Conservation (phyloP, 129 eudicot genomes). For the Tanacetum coccineum region DNA sequence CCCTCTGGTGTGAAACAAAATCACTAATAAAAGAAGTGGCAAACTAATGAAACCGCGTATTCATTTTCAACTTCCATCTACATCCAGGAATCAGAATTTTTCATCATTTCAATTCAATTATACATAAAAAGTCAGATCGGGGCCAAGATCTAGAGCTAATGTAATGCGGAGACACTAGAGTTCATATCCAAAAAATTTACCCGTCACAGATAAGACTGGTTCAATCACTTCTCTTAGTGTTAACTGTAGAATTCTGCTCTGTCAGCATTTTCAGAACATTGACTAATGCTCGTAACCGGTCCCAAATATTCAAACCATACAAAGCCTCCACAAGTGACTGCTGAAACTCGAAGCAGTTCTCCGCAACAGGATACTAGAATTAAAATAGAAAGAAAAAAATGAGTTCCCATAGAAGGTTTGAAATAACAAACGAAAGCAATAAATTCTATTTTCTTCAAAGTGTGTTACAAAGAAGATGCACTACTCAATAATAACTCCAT, state of each 20-base stretch:
- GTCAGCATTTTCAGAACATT: slow-evolving; percentile 68
- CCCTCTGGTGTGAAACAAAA: too few relatives aligned
- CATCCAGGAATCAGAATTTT: slow-evolving; percentile 10
- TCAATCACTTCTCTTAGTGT: slow-evolving; percentile 48
- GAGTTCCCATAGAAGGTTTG: neutral
- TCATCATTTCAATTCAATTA: slow-evolving; percentile 12
- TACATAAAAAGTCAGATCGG: slow-evolving; percentile 6
- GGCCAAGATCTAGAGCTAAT: slow-evolving; percentile 1
- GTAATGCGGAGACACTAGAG: slow-evolving; percentile 16
- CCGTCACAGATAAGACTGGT: slow-evolving; percentile 11
- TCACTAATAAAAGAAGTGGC: too few relatives aligned
- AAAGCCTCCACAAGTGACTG: slow-evolving; percentile 77
- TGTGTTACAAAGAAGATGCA: neutral
- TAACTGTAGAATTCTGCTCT: slow-evolving; percentile 45
- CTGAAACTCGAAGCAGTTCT: slow-evolving; percentile 77
- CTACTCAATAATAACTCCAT: neutral
- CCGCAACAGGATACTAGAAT: slow-evolving; percentile 84
- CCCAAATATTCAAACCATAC: slow-evolving; percentile 85
- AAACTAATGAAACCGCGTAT: too few relatives aligned
- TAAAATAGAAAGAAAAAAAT: neutral
- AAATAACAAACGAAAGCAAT: neutral
- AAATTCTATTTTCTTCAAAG: neutral
- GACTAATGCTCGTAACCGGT: slow-evolving; percentile 78
- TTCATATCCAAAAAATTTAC: slow-evolving; percentile 16
- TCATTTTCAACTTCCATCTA: slow-evolving; percentile 10